Percentiles rank a stretch among this genome's conserved stretches.
These are phyloP conservation scores for Xylaria multiplex DNA, from an alignment of 2,329 filamentous ascomycete genomes.

Conservation along the genomic window DNA sequence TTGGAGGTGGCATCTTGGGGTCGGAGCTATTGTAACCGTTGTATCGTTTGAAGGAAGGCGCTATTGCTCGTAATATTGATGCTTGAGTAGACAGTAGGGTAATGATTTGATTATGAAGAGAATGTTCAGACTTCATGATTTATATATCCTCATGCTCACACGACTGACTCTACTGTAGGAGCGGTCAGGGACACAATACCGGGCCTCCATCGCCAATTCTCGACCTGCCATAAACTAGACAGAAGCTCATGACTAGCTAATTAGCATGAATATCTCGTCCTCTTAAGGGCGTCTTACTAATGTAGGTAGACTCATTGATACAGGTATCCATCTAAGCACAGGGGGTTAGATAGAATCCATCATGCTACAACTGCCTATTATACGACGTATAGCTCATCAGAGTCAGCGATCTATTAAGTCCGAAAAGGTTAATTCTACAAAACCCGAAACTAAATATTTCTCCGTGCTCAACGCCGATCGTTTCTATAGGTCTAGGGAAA, in stretches of 20 bases:
- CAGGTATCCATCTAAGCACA: background rate
- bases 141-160: slow-evolving; percentile 16
- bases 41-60: background rate
- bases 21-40: background rate
- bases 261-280: no score
- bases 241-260: no score
- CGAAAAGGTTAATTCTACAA: slow-evolving; percentile 5
- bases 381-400: no score
- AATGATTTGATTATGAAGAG: background rate
- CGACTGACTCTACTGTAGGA: background rate
- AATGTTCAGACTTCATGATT: background rate
- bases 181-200: background rate
- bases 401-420: slow-evolving; percentile 1
- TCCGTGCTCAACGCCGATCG: slow-evolving; percentile 20
- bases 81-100: background rate
- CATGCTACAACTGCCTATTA: no score
- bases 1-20: slow-evolving; percentile 43
- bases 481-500: background rate
- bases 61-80: background rate
- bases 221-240: no score
- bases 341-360: background rate
- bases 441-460: slow-evolving; percentile 11
- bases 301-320: no score
- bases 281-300: no score
- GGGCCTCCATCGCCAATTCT: no score